phyloP scores from a whole-genome alignment of 225 moss, liverwort and hornwort species.

The Bryum argenteum region DNA sequence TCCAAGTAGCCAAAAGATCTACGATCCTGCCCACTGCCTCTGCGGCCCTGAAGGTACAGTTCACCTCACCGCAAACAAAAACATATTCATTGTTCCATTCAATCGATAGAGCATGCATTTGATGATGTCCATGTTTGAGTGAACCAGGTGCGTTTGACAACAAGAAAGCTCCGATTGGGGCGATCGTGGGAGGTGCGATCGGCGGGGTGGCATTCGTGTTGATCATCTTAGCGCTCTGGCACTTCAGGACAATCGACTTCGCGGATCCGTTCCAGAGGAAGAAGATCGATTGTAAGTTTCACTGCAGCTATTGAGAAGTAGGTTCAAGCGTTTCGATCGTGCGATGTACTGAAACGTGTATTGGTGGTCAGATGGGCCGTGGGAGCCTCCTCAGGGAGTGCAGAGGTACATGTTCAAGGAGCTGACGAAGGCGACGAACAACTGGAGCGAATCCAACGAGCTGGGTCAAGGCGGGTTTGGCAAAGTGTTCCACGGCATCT shows the following conservation, averaged over 20 bases:
- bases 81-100: too few relatives aligned
- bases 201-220: conserved; percentile 23
- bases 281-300: conserved; percentile 41
- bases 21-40: conserved; percentile 25
- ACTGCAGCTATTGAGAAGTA: too few relatives aligned
- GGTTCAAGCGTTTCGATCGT: too few relatives aligned
- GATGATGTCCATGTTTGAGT: background rate
- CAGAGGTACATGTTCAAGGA: conserved; percentile 57
- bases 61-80: background rate
- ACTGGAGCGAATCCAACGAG: conserved; percentile 58
- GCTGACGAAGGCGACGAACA: conserved; percentile 60
- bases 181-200: conserved; percentile 33
- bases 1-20: conserved; percentile 6
- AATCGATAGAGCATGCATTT: too few relatives aligned
- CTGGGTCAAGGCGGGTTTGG: conserved; percentile 81
- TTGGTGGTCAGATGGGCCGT: conserved; percentile 46
- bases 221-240: conserved; percentile 35
- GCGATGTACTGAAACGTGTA: too few relatives aligned
- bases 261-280: conserved; percentile 49
- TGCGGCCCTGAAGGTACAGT: conserved; percentile 36
- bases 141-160: background rate
- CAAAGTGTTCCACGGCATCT: conserved; percentile 60
- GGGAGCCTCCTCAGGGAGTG: conserved; percentile 56
- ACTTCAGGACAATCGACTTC: conserved; percentile 44
- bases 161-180: conserved; percentile 23